Conservation (phyloP, 495 filamentous ascomycete species). For the Staphylotrichum longicolle region DNA sequence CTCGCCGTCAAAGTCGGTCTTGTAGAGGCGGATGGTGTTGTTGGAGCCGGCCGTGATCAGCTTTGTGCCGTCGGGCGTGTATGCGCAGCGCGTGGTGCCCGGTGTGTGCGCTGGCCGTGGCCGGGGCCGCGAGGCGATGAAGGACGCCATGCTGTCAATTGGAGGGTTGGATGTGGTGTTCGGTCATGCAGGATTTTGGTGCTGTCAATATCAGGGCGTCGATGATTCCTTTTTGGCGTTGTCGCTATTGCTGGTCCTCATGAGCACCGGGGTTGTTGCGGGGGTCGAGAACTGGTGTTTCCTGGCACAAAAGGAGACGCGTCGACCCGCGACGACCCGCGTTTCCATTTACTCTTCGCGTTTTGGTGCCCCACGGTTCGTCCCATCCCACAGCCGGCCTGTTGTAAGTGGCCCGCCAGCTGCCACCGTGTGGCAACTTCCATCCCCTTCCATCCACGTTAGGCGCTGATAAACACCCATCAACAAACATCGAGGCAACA, state of each 20-base stretch:
- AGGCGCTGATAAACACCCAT: conserved; percentile 4
- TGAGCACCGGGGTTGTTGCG: conserved; percentile 6
- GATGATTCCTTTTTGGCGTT: neutral
- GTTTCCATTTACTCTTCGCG: conserved; percentile 35
- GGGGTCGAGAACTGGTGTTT: neutral
- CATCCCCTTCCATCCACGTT: conserved; percentile 4
- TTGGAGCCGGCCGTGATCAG: conserved; percentile 85
- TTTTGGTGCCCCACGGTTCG: neutral
- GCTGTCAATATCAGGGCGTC: neutral
- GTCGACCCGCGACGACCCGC: conserved; percentile 23
- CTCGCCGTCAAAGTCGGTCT: conserved; percentile 84
- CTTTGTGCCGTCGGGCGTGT: conserved; percentile 56
- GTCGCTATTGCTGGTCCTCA: neutral
- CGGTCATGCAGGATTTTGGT: neutral
- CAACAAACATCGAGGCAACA: conserved; percentile 4
- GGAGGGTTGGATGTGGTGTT: neutral
- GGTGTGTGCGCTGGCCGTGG: conserved; percentile 53
- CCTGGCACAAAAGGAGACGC: conserved; percentile 28
- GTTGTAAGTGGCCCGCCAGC: conserved; percentile 16
- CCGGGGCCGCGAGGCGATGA: conserved; percentile 47
- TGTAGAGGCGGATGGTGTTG: conserved; percentile 85
- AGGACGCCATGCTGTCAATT: conserved; percentile 45
- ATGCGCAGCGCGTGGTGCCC: conserved; percentile 53
- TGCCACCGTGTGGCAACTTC: conserved; percentile 16
- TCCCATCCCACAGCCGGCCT: neutral